Conservation (phyloP, 1,284 basidiomycete species). For the Ceratobasidium sp. region DNA sequence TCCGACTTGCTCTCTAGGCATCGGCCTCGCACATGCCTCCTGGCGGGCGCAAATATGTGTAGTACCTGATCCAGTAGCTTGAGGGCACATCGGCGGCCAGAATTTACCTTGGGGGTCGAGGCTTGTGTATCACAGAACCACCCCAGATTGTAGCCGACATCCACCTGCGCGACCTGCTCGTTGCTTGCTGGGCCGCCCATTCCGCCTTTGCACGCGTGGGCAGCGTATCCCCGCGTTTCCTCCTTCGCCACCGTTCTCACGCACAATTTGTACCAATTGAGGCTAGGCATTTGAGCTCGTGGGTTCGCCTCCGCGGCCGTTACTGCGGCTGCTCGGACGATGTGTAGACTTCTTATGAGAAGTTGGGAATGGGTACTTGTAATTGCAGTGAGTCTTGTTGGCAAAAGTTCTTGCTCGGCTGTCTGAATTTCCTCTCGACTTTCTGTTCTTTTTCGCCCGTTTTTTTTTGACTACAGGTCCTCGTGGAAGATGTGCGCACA, state of each 20-base stretch:
- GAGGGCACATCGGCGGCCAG: constrained; percentile 42
- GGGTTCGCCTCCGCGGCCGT: background rate
- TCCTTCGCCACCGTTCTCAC: constrained; percentile 41
- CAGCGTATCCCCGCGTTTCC: constrained; percentile 22
- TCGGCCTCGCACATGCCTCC: constrained; percentile 23
- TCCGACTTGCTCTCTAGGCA: constrained; percentile 28
- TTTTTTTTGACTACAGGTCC: constrained; percentile 19
- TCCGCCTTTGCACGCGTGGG: constrained; percentile 37
- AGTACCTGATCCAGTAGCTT: constrained; percentile 38
- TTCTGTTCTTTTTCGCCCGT: constrained; percentile 20
- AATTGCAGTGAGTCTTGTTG: constrained; percentile 27
- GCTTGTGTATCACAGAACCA: constrained; percentile 42
- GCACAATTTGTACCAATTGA: constrained; percentile 22
- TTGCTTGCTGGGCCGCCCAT: constrained; percentile 39
- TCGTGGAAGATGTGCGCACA: constrained; percentile 19
- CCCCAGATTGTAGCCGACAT: constrained; percentile 31
- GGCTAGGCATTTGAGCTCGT: constrained; percentile 23
- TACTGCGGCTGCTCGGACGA: constrained; percentile 3
- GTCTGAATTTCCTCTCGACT: constrained; percentile 22
- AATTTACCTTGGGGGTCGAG: constrained; percentile 40
- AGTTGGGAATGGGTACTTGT: background rate
- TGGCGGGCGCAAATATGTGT: constrained; percentile 13
- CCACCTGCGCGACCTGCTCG: constrained; percentile 5
- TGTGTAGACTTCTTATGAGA: background rate
- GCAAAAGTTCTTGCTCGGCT: background rate